Evolutionary conservation across 75 land plant genomes (phyloP).

Genomic region (Sequoiadendron giganteum): DNA sequence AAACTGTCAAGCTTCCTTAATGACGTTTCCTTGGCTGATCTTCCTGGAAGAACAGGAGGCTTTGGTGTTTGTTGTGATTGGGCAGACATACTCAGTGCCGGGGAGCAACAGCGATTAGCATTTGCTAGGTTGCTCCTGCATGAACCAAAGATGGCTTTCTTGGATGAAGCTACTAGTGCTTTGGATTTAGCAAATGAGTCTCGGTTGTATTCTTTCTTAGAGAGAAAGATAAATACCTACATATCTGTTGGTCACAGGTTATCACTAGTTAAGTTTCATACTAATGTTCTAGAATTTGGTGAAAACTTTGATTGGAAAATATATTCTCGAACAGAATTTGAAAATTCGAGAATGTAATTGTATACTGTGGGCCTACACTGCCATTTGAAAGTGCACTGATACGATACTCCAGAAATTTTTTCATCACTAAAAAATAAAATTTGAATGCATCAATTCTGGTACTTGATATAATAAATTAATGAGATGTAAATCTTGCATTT

Average conservation of each 20-base stretch:
- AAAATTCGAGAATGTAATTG: conserved; percentile 15
- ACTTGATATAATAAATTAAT: background rate
- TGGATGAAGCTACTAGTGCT: conserved; percentile 56
- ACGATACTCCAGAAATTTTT: background rate
- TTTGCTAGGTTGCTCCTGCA: conserved; percentile 50
- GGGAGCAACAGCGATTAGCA: conserved; percentile 51
- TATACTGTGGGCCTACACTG: background rate
- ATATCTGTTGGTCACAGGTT: conserved; percentile 51
- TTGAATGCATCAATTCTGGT: background rate
- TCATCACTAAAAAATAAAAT: background rate
- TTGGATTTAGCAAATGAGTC: conserved; percentile 41
- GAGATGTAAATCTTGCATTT: background rate
- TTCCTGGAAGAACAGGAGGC: conserved; percentile 34
- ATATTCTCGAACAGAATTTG: conserved; percentile 28
- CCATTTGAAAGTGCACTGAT: background rate
- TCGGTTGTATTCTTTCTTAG: conserved; percentile 27
- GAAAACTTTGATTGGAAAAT: conserved; percentile 30
- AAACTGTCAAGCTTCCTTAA: conserved; percentile 24
- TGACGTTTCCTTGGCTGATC: conserved; percentile 30
- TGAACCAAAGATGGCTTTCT: conserved; percentile 35
- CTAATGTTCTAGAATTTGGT: conserved; percentile 35
- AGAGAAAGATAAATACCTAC: conserved; percentile 24
- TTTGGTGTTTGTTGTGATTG: conserved; percentile 38
- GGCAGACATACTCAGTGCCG: conserved; percentile 39
- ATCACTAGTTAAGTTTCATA: conserved; percentile 44